A percentile compares a stretch with the other conserved stretches of the same genome.
Evolutionary conservation across 2,329 filamentous ascomycete species (phyloP).

Genomic region (Harringtonia aguacate): DNA sequence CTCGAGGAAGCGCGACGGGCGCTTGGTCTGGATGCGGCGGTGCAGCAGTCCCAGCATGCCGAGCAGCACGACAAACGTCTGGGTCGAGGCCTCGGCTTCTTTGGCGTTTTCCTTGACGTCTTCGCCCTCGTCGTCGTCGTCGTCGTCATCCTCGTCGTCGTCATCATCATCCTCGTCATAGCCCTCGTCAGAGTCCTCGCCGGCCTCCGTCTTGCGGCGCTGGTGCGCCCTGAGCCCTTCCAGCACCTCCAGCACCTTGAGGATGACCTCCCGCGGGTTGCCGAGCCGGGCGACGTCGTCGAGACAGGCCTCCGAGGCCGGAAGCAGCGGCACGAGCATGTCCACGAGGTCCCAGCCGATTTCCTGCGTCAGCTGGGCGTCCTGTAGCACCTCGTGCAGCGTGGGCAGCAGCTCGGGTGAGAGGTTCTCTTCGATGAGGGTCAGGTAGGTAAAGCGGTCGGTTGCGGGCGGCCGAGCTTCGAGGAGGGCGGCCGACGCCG

Average conservation of each 20-base stretch:
- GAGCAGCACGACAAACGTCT: slow-evolving; percentile 32
- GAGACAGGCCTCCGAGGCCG: slow-evolving; percentile 59
- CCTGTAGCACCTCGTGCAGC: slow-evolving; percentile 44
- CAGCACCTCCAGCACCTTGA: slow-evolving; percentile 68
- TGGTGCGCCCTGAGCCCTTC: slow-evolving; percentile 37
- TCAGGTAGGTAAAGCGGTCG: slow-evolving; percentile 68
- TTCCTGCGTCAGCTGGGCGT: slow-evolving; percentile 62
- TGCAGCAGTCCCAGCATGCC: slow-evolving; percentile 65
- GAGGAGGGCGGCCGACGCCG: slow-evolving; percentile 32
- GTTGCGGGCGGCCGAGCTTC: slow-evolving; percentile 40
- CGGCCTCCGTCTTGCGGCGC: slow-evolving; percentile 27
- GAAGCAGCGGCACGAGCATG: slow-evolving; percentile 56
- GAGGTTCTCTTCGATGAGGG: slow-evolving; percentile 65
- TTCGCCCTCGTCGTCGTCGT: slow-evolving; percentile 11
- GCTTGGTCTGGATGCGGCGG: slow-evolving; percentile 63
- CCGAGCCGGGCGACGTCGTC: slow-evolving; percentile 65
- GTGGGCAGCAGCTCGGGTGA: slow-evolving; percentile 54
- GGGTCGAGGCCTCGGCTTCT: slow-evolving; percentile 9
- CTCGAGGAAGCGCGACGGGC: slow-evolving; percentile 68
- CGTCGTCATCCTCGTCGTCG: slow-evolving; percentile 19
- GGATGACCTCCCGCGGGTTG: slow-evolving; percentile 70
- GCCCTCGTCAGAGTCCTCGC: slow-evolving; percentile 22
- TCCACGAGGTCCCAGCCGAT: slow-evolving; percentile 81
- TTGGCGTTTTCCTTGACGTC: slow-evolving; percentile 6
- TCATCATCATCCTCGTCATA: slow-evolving; percentile 18